phyloP scores from a whole-genome alignment of 2,329 filamentous ascomycete genomes.

The Beauveria scarabaeidicola region DNA sequence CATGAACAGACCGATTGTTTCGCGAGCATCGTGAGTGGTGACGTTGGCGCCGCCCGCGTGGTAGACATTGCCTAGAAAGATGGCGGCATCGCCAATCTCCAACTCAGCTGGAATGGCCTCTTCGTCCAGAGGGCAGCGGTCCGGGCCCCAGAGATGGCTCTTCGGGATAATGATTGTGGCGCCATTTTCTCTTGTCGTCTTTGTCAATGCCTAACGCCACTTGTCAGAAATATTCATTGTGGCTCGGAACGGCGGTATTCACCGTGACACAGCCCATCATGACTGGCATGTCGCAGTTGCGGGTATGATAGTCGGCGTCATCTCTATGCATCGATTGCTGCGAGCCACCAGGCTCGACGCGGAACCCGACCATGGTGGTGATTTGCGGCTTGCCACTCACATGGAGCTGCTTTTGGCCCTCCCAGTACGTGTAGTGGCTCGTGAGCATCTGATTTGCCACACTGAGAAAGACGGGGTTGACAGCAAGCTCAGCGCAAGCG shows the following conservation, averaged over 20 bases:
- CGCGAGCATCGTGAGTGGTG: constrained; percentile 22
- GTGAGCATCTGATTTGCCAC: constrained; percentile 27
- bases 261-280: constrained; percentile 30
- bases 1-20: constrained; percentile 27
- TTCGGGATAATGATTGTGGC: constrained; percentile 33
- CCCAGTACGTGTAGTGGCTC: constrained; percentile 29
- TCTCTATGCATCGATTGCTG: constrained; percentile 31
- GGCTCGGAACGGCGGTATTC: background rate
- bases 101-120: constrained; percentile 32
- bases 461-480: constrained; percentile 26
- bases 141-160: constrained; percentile 32
- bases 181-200: constrained; percentile 32
- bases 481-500: constrained; percentile 28
- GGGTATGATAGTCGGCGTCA: constrained; percentile 23
- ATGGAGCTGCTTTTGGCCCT: constrained; percentile 22
- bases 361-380: constrained; percentile 28
- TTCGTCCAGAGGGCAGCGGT: constrained; percentile 26
- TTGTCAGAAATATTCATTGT: background rate
- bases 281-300: constrained; percentile 26
- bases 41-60: constrained; percentile 32
- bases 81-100: constrained; percentile 30
- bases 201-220: constrained; percentile 24
- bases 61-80: constrained; percentile 31
- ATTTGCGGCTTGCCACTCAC: constrained; percentile 29
- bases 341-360: constrained; percentile 30